Conservation (phyloP, 1,139 yeast genomes). For the Yamadazyma kanchanaburiensis region DNA sequence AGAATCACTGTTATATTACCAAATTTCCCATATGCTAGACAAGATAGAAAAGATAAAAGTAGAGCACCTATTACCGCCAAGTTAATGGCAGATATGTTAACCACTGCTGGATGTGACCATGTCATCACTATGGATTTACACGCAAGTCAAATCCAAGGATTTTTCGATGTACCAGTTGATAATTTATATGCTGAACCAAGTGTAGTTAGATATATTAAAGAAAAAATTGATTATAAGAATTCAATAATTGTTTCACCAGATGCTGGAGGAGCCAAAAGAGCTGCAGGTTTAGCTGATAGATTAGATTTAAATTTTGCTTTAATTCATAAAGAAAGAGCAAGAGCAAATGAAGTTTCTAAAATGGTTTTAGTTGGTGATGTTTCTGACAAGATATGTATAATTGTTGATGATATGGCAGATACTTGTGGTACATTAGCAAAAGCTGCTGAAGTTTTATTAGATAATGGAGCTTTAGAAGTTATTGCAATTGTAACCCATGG, state of each 20-base stretch:
- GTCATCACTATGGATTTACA: constrained; percentile 82
- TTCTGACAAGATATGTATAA: constrained; percentile 60
- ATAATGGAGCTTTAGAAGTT: constrained; percentile 67
- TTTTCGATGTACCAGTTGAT: constrained; percentile 78
- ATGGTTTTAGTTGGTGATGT: constrained; percentile 84
- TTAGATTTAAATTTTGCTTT: constrained; percentile 74
- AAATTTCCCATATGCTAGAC: constrained; percentile 80
- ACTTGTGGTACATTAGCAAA: constrained; percentile 80
- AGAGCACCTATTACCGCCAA: constrained; percentile 84
- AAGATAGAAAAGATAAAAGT: constrained; percentile 76
- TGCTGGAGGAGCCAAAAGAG: constrained; percentile 86
- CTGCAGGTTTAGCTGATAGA: constrained; percentile 75
- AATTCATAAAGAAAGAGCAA: constrained; percentile 78
- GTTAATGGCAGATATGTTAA: constrained; percentile 68
- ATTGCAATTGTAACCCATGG: constrained; percentile 81
- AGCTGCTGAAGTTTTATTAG: constrained; percentile 64
- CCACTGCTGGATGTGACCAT: constrained; percentile 79
- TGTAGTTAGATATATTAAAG: constrained; percentile 65
- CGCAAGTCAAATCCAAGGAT: constrained; percentile 84
- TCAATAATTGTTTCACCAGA: constrained; percentile 74
- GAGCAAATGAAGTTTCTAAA: constrained; percentile 72
- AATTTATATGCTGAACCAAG: constrained; percentile 79
- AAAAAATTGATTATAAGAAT: constrained; percentile 43
- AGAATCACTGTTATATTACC: constrained; percentile 78
- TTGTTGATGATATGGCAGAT: constrained; percentile 83